Conservation (phyloP, 2,329 filamentous ascomycete species). For the Waltergamsia citrina region DNA sequence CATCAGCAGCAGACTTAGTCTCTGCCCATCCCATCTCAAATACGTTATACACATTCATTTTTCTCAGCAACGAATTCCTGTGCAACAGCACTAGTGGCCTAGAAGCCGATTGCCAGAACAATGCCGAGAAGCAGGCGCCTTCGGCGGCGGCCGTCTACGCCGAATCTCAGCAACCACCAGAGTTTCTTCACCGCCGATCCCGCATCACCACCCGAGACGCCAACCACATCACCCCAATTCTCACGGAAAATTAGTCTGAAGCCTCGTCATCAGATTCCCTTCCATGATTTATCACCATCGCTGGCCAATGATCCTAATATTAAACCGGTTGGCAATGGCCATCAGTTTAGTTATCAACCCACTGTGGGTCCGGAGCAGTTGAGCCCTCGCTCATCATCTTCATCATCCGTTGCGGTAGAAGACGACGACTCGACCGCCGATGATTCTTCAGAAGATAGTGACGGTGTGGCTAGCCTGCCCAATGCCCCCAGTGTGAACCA, state of each 20-base stretch:
- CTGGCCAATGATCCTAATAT: slow-evolving; percentile 28
- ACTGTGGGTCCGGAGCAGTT: slow-evolving; percentile 21
- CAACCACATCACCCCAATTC: slow-evolving; percentile 26
- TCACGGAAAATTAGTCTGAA: slow-evolving; percentile 20
- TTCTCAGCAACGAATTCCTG: no score
- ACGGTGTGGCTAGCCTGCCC: slow-evolving; percentile 15
- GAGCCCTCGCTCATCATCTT: slow-evolving; percentile 25
- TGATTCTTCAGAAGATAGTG: slow-evolving; percentile 15
- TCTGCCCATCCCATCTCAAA: background rate
- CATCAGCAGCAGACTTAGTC: background rate
- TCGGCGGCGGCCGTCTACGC: slow-evolving; percentile 28
- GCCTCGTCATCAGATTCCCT: slow-evolving; percentile 19
- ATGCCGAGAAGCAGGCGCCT: slow-evolving; percentile 22
- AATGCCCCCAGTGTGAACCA: slow-evolving; percentile 8
- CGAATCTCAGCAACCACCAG: slow-evolving; percentile 20
- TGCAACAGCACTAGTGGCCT: background rate
- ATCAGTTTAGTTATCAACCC: slow-evolving; percentile 31
- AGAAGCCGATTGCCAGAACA: slow-evolving; percentile 3
- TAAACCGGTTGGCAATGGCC: slow-evolving; percentile 28
- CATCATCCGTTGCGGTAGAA: slow-evolving; percentile 10
- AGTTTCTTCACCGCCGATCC: slow-evolving; percentile 21
- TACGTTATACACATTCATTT: no score
- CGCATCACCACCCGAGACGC: slow-evolving; percentile 38
- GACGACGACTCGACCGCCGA: slow-evolving; percentile 14
- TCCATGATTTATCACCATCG: slow-evolving; percentile 18